A percentile compares a stretch with the other conserved stretches of the same genome.
Conservation (phyloP, 1,139 yeast genomes). For the Groenewaldozyma sp. region DNA sequence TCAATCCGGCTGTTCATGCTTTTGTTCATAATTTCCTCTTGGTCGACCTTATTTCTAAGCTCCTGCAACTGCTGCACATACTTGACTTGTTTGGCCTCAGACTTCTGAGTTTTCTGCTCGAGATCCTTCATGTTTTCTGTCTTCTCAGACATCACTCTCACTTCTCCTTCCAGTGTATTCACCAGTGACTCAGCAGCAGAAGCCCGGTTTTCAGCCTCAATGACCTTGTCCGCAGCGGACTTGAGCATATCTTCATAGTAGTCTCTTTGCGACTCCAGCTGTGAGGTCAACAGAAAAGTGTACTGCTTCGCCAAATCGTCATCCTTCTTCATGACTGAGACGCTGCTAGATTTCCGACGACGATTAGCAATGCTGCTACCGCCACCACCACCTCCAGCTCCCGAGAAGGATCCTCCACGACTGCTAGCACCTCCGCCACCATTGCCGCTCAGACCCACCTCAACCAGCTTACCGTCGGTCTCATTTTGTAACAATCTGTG, state of each 20-base stretch:
- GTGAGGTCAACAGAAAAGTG: constrained; percentile 68
- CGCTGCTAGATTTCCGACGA: background rate
- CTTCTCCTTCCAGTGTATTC: constrained; percentile 13
- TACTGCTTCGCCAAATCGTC: constrained; percentile 64
- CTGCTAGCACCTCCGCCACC: constrained; percentile 1
- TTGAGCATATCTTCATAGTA: constrained; percentile 59
- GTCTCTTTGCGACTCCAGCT: constrained; percentile 81
- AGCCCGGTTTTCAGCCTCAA: constrained; percentile 28
- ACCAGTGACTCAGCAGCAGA: constrained; percentile 32
- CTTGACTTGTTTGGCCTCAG: constrained; percentile 28
- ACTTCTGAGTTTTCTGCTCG: constrained; percentile 26
- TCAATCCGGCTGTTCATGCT: constrained; percentile 53
- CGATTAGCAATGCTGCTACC: constrained; percentile 4
- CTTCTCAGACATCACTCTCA: background rate
- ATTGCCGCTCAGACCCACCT: constrained; percentile 6
- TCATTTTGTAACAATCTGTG: constrained; percentile 81
- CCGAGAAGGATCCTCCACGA: background rate
- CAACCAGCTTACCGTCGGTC: constrained; percentile 21
- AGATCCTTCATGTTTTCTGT: constrained; percentile 14
- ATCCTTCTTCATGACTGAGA: constrained; percentile 26
- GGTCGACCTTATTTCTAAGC: constrained; percentile 32
- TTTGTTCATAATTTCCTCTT: constrained; percentile 45
- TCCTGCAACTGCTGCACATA: constrained; percentile 21
- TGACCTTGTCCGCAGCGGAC: constrained; percentile 32
- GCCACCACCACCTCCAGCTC: constrained; percentile 8